Evolutionary conservation across 208 protist species (phyloP), one percentile per base, ranked within the genome.

Genomic region (Naegleria lovaniensis): DNA sequence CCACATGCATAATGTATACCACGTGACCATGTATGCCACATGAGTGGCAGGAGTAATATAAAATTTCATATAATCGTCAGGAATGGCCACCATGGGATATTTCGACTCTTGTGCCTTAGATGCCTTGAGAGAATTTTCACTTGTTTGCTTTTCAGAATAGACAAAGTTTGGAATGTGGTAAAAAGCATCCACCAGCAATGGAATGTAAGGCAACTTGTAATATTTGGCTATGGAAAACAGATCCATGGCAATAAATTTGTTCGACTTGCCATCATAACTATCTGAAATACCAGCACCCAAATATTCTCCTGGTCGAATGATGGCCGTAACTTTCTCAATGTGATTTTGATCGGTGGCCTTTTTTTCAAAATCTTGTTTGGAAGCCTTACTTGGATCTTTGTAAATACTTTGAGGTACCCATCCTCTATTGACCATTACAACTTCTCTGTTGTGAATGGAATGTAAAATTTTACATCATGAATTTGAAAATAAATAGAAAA

Each of bases 391-490:
- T 3, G 13, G 13, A 79, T 85, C 4, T 29, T 85, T 7, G 38
- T 85, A 85, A 29, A 85, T 16, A 85, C 15, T 43, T 43, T 48
- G 6, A 43, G 83, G 83, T 19, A 85, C 83, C 83, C 83, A 85
- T 33, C 83, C 83, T 85, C 83, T 85, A 85, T 85, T 85, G 9
- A 85, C 83, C 13, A 85, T 40, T 39, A 85, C 38, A 40, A 48
- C 16, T 22, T 51, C 83, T 33, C 83, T 33, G 4, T 40, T 85
- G 67, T 79, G 29, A 48, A 7, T 48, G 1, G 43, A 48, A 48
- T n/a, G n/a, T n/a, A n/a, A n/a, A n/a, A n/a, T n/a, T n/a, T n/a
- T n/a, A n/a, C n/a, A n/a, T n/a, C n/a, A n/a, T n/a, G n/a, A n/a
- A n/a, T n/a, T n/a, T n/a, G n/a, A n/a, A n/a, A n/a, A n/a, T n/a